Conservation (phyloP, 2,329 filamentous ascomycete genomes). For the Cercospora sesami region DNA sequence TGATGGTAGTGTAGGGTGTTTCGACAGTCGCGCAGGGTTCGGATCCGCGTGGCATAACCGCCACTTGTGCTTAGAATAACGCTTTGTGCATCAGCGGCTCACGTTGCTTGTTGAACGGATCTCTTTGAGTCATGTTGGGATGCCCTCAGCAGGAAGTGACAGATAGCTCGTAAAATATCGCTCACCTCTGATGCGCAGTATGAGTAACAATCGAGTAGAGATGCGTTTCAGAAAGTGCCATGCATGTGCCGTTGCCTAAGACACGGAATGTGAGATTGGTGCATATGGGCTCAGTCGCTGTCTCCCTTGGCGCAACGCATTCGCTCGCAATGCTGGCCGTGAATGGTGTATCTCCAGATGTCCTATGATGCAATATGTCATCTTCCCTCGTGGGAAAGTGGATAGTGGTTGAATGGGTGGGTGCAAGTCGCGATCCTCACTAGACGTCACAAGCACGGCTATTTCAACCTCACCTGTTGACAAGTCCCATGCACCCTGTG, state of each 20-base stretch:
- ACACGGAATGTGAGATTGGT: not conserved
- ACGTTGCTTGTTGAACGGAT: not conserved
- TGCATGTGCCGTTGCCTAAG: not conserved
- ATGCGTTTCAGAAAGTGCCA: not conserved
- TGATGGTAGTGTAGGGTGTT: not conserved
- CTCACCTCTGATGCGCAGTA: not conserved
- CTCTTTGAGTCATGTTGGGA: not conserved
- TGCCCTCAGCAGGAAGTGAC: not conserved
- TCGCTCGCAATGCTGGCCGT: not conserved
- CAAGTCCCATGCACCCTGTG: not conserved
- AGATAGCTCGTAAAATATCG: not conserved
- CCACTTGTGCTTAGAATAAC: not conserved
- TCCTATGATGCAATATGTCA: not conserved
- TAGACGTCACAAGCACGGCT: conserved; percentile 8
- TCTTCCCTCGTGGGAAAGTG: not conserved
- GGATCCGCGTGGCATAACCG: not conserved
- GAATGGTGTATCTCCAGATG: not conserved
- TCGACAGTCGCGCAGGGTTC: not conserved
- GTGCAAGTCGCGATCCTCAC: not conserved
- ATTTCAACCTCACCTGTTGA: conserved; percentile 9
- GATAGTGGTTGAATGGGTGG: not conserved
- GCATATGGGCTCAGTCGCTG: not conserved
- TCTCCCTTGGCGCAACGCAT: not conserved
- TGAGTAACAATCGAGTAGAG: not conserved
- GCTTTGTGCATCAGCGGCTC: too few relatives aligned